A percentile compares a stretch with the other conserved stretches of the same genome.
These are phyloP conservation scores for Macrophomina pseudophaseolina DNA, from an alignment of 2,329 filamentous ascomycete genomes.

Conservation along the genomic window DNA sequence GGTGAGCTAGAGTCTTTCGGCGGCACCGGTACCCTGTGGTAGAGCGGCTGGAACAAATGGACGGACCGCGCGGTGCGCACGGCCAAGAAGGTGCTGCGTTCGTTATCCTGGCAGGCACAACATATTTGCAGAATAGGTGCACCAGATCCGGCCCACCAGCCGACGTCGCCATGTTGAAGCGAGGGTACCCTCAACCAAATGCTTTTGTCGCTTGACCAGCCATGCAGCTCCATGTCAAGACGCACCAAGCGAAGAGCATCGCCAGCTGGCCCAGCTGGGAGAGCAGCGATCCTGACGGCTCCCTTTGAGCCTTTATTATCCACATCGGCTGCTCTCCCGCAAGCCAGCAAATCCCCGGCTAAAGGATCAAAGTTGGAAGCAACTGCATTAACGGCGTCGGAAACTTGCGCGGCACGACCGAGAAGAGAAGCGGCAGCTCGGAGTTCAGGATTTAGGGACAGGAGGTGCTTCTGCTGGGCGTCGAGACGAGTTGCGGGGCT, in stretches of 20 bases:
- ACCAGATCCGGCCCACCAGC: slow-evolving; percentile 61
- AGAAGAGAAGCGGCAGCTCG: slow-evolving; percentile 33
- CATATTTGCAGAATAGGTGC: slow-evolving; percentile 60
- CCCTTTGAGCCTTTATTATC: slow-evolving; percentile 35
- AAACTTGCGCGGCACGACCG: slow-evolving; percentile 36
- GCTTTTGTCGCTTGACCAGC: slow-evolving; percentile 58
- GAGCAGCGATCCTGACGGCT: slow-evolving; percentile 37
- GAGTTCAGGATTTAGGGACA: slow-evolving; percentile 36
- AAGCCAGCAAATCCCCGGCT: slow-evolving; percentile 55
- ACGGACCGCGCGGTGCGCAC: slow-evolving; percentile 47
- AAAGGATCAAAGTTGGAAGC: slow-evolving; percentile 46
- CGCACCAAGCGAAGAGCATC: slow-evolving; percentile 62
- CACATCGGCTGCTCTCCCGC: slow-evolving; percentile 61
- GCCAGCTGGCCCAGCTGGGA: slow-evolving; percentile 52
- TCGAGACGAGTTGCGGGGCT: slow-evolving; percentile 7
- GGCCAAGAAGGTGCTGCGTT: slow-evolving; percentile 55
- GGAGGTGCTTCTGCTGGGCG: slow-evolving; percentile 29
- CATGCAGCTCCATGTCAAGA: slow-evolving; percentile 57
- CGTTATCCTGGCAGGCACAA: slow-evolving; percentile 52
- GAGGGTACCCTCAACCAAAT: slow-evolving; percentile 55
- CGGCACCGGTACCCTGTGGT: slow-evolving; percentile 29
- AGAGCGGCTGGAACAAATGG: slow-evolving; percentile 50
- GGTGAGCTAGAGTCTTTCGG: background rate
- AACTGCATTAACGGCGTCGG: slow-evolving; percentile 39
- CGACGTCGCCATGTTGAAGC: slow-evolving; percentile 51